A percentile compares a stretch with the other conserved stretches of the same genome.
Conservation (phyloP, 2,329 filamentous ascomycete species). For the Neonectria magnoliae region DNA sequence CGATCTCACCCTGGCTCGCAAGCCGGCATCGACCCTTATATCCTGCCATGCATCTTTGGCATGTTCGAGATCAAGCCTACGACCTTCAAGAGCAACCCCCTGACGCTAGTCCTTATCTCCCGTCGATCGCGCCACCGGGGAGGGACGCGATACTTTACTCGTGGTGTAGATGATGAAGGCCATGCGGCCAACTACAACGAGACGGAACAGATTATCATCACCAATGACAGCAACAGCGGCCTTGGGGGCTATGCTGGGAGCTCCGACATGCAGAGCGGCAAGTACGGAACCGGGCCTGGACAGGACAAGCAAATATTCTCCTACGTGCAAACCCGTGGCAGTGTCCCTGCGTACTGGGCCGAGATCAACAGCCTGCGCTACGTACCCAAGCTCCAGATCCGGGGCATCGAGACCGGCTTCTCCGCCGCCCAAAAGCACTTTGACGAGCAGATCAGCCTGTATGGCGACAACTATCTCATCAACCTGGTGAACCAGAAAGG, state of each 20-base stretch:
- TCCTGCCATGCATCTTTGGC: slow-evolving; percentile 94
- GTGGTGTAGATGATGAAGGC: slow-evolving; percentile 91
- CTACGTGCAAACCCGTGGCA: slow-evolving; percentile 96
- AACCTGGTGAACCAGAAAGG: slow-evolving; percentile 98
- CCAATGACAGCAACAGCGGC: slow-evolving; percentile 83
- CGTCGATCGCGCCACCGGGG: slow-evolving; percentile 87
- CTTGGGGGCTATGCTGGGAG: slow-evolving; percentile 84
- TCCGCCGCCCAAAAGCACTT: slow-evolving; percentile 88
- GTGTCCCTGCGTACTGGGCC: slow-evolving; percentile 94
- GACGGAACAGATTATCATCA: slow-evolving; percentile 89
- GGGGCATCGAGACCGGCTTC: slow-evolving; percentile 82
- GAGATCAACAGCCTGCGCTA: slow-evolving; percentile 95
- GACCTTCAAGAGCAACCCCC: slow-evolving; percentile 81
- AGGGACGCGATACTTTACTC: slow-evolving; percentile 93
- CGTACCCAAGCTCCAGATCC: slow-evolving; percentile 88
- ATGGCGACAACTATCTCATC: slow-evolving; percentile 96
- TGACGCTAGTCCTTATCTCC: slow-evolving; percentile 90
- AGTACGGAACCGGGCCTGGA: slow-evolving; percentile 65
- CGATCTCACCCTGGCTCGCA: slow-evolving; percentile 75
- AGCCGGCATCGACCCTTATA: slow-evolving; percentile 85
- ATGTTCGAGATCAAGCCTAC: slow-evolving; percentile 93
- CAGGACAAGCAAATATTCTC: slow-evolving; percentile 89
- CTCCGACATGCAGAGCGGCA: slow-evolving; percentile 78
- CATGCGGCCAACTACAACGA: slow-evolving; percentile 99
- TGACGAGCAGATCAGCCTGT: slow-evolving; percentile 89